Conservation (phyloP, 371 early-diverging fungal species). For the Mortierella sp. region DNA sequence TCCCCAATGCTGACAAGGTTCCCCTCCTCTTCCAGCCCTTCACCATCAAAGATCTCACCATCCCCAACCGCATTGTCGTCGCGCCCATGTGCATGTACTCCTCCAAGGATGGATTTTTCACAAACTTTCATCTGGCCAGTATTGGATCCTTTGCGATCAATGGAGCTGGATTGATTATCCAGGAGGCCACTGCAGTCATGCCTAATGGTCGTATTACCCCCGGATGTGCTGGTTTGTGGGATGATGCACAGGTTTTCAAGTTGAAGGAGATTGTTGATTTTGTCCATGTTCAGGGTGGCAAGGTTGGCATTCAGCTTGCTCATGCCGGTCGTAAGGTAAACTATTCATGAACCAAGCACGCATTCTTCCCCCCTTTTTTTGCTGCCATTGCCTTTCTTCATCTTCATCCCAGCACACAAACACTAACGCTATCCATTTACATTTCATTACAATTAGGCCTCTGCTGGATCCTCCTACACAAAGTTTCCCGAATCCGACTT, state of each 20-base stretch:
- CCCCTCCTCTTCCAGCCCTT: constrained; percentile 77
- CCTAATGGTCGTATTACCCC: constrained; percentile 88
- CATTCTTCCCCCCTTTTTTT: no score
- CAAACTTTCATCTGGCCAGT: constrained; percentile 80
- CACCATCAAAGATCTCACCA: constrained; percentile 68
- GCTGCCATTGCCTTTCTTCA: background rate
- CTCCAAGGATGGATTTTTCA: constrained; percentile 67
- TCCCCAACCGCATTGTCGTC: constrained; percentile 85
- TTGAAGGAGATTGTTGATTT: constrained; percentile 78
- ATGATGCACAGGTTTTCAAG: constrained; percentile 79
- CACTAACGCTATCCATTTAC: background rate
- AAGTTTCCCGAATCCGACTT: constrained; percentile 71
- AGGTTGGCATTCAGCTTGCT: constrained; percentile 84
- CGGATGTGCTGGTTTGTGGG: constrained; percentile 85
- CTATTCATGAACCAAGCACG: background rate
- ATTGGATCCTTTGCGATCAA: constrained; percentile 79
- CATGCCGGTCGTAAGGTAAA: constrained; percentile 87
- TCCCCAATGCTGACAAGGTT: constrained; percentile 37
- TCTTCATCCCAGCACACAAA: background rate
- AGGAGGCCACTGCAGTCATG: constrained; percentile 87
- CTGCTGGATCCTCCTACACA: constrained; percentile 63
- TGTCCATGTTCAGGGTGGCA: constrained; percentile 73
- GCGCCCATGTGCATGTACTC: constrained; percentile 90
- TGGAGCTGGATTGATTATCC: constrained; percentile 83
- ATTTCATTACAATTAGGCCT: constrained; percentile 64